Conservation (phyloP, 306 rosid species). For the Alnus rubra region DNA sequence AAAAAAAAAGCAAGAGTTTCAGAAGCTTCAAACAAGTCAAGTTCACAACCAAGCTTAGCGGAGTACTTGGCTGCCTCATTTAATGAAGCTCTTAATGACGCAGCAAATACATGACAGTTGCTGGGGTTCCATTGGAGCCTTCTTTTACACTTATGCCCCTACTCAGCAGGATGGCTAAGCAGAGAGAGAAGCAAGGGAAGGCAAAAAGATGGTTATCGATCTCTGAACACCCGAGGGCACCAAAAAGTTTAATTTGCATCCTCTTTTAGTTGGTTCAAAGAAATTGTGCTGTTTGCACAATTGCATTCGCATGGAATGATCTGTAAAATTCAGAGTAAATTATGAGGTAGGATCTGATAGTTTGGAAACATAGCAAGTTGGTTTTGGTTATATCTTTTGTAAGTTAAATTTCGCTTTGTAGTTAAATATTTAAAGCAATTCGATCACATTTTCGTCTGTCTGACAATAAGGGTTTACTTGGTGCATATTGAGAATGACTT, state of each 20-base stretch:
- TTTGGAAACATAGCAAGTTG: neutral
- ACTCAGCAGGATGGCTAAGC: neutral
- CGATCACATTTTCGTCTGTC: neutral
- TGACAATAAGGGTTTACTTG: neutral
- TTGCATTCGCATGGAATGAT: neutral
- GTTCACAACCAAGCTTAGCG: conserved; percentile 79
- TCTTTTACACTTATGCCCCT: neutral
- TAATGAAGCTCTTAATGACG: conserved; percentile 46
- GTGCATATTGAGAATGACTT: neutral
- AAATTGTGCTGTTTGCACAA: neutral
- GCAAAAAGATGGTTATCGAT: neutral
- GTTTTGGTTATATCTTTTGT: neutral
- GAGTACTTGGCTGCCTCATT: conserved; percentile 81
- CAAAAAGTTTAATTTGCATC: neutral
- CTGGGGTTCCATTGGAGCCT: conserved; percentile 12
- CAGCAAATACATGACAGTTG: conserved; percentile 42
- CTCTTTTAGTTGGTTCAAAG: neutral
- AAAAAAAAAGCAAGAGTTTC: conserved; percentile 38
- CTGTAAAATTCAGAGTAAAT: neutral
- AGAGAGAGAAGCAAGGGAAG: neutral
- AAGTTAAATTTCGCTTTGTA: neutral
- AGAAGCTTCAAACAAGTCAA: conserved; percentile 38
- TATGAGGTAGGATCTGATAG: neutral
- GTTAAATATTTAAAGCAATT: neutral
- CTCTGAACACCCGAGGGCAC: conserved; percentile 7